Base-by-base conservation (phyloP, 1,284 basidiomycete species). In the Pseudozyma sp. region DNA sequence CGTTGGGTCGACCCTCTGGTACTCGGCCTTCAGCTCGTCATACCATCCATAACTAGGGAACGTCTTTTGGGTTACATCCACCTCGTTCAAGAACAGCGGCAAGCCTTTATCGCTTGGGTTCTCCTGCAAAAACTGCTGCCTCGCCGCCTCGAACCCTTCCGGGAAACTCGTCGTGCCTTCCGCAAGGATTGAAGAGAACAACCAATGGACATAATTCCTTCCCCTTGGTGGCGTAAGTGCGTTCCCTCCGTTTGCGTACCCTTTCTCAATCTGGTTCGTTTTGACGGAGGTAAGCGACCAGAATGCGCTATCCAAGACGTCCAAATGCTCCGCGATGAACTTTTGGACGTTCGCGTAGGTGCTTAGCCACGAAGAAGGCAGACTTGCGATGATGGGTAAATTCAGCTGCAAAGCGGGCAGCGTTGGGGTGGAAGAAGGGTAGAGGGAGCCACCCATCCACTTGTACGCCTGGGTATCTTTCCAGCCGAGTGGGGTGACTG, bases 41-140 rank as follows among this genome's bases (percentile, higher is more conserved):
- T 56, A 78, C 58, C 62, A 61, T 1, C 66, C 69, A 35, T 76
- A 80, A 7, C 53, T 54, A 49, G 49, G 34, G 25, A 80, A 60
- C 11, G 65, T 56, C 18, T 53, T 49, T 49, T 80, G 78, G 7
- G 42, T 19, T 0, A 25, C 52, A 36, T 67, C 69, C 2, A 76
- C 69, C 44, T 80, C 78, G 49, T 80, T 80, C 48, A 77, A 40
- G 40, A 80, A 78, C 35, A 78, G 47, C 3, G 77, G 77, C n/a
- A 78, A 38, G 5, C 52, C 60, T n/a, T 31, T 6, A 38, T 38
- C 50, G 25, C 25, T 36, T 4, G 68, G 66, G n/a, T 67, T 62
- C 2, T 52, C 14, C 16, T 31, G 7, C 19, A 67, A 47, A 25
- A 72, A 59, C 16, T 43, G 14, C 21, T 36, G 11, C 1, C 71